Conservation (phyloP, 768 basidiomycete genomes). For the Pulveroboletus ravenelii region DNA sequence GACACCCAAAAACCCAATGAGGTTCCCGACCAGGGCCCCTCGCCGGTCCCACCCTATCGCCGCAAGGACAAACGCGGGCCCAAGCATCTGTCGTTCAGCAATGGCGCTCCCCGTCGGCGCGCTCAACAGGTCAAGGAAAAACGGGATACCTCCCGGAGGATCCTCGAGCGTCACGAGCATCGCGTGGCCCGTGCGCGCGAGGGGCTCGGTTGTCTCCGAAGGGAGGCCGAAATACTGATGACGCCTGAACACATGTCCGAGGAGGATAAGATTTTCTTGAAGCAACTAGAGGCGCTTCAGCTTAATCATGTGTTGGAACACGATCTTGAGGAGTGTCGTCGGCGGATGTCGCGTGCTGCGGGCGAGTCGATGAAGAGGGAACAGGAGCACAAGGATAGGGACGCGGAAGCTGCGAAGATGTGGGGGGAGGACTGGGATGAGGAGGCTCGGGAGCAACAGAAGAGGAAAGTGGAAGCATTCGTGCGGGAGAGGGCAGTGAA, state of each 20-base stretch:
- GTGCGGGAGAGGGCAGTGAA: conserved; percentile 7
- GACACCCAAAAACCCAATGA: neutral
- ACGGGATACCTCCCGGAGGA: conserved; percentile 2
- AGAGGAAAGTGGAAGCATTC: conserved; percentile 21
- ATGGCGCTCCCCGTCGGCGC: neutral
- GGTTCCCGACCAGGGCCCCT: neutral
- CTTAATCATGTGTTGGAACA: conserved; percentile 10
- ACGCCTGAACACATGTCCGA: conserved; percentile 6
- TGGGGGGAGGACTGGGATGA: conserved; percentile 14
- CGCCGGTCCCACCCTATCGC: neutral
- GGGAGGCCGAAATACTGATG: conserved; percentile 20
- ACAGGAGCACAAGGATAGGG: conserved; percentile 15
- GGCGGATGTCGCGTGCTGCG: conserved; percentile 22
- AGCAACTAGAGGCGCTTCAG: conserved; percentile 17
- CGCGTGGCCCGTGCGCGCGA: neutral
- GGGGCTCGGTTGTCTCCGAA: conserved; percentile 1
- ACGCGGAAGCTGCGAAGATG: conserved; percentile 18
- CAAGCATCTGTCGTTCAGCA: conserved; percentile 16
- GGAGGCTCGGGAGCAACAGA: conserved; percentile 9
- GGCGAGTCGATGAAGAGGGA: conserved; percentile 7
- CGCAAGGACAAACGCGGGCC: conserved; percentile 13
- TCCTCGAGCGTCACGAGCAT: neutral
- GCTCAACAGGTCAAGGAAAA: conserved; percentile 5
- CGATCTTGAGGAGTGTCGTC: conserved; percentile 19
- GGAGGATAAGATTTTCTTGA: conserved; percentile 24